Evolutionary conservation across 2,329 filamentous ascomycete species (phyloP).

Genomic region (Hymenoscyphus fraxineus): DNA sequence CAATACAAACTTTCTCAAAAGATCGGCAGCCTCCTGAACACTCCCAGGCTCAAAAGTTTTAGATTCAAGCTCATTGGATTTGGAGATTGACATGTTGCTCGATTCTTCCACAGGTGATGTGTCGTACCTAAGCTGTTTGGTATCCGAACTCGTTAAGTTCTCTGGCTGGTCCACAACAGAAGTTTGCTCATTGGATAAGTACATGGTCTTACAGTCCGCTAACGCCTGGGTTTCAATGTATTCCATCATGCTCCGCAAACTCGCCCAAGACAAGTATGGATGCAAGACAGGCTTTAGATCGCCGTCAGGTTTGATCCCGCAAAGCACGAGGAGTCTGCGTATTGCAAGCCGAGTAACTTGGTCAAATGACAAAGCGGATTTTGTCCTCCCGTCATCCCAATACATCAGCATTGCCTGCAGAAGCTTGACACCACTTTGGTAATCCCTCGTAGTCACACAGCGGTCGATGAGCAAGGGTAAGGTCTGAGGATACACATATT

Average conservation of each 20-base stretch:
- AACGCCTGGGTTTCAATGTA: slow-evolving; percentile 12
- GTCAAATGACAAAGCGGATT: slow-evolving; percentile 15
- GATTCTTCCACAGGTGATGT: neutral
- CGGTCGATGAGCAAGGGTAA: slow-evolving; percentile 22
- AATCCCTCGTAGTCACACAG: slow-evolving; percentile 26
- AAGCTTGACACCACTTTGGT: slow-evolving; percentile 23
- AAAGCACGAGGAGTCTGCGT: slow-evolving; percentile 26
- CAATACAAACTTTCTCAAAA: neutral
- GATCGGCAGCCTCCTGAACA: neutral
- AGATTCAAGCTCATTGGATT: neutral
- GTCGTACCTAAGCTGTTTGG: neutral
- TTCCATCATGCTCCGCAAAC: slow-evolving; percentile 21
- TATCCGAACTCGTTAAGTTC: neutral
- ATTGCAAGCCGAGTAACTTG: slow-evolving; percentile 21
- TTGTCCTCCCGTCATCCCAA: slow-evolving; percentile 18
- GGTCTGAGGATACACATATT: slow-evolving; percentile 20
- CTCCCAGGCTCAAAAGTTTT: neutral
- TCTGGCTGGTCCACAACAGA: neutral
- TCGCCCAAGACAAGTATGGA: slow-evolving; percentile 13
- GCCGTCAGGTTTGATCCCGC: slow-evolving; percentile 21
- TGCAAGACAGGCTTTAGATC: slow-evolving; percentile 13
- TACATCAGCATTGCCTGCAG: slow-evolving; percentile 23
- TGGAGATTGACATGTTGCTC: neutral
- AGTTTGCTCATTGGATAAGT: neutral
- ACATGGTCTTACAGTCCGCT: neutral